Evolutionary conservation across 2,329 filamentous ascomycete species (phyloP), one percentile per base, ranked within the genome.

Genomic region (Ceratocystis diversiconidia): DNA sequence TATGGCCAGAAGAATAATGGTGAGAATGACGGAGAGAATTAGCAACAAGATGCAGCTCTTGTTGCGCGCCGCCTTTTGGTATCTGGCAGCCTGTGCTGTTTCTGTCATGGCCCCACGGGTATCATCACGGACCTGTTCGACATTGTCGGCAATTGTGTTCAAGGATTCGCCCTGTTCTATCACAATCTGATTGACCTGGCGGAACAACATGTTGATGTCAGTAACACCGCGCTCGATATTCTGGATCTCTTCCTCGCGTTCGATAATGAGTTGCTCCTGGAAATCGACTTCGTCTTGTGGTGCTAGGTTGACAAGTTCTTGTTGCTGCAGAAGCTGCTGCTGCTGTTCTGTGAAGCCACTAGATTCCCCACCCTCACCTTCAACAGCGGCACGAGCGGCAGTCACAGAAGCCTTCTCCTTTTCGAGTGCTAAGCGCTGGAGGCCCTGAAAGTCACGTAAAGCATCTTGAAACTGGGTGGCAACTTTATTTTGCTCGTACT

Each of bases 141-240:
- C 90, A 71, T 96, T 96, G 70, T 90, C 87, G 68, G 85, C 86
- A 71, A 99, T 95, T 19, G 89, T 89, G 72, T 92, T 88, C 36
- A 99, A 79, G 75, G 89, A 85, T 71, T 90, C 89, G 62, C 94
- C 94, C 77, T 99, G 94, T 76, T 97, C 92, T 68, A 85, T 85
- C 62, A 99, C 92, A 75, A 99, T 96, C 75, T 96, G 91, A 60
- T 92, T 94, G n/a, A 99, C 91, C 78, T 99, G 92, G 69, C 92
- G 83, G 80, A 99, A 99, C 55, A 99, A 82, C 72, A 97, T 94
- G 72, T 99, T 99, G 69, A 99, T 79, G 72, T 99, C 94, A 65
- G 89, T 89, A 5, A 99, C 94, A 65, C 89, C 91, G 75, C 96
- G 92, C 77, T 97, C 94, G 72, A 99, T 99, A 73, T 95, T 95